These are phyloP conservation scores for Sugiyamaella pinicola DNA, from an alignment of 1,139 yeast genomes.

Conservation along the genomic window DNA sequence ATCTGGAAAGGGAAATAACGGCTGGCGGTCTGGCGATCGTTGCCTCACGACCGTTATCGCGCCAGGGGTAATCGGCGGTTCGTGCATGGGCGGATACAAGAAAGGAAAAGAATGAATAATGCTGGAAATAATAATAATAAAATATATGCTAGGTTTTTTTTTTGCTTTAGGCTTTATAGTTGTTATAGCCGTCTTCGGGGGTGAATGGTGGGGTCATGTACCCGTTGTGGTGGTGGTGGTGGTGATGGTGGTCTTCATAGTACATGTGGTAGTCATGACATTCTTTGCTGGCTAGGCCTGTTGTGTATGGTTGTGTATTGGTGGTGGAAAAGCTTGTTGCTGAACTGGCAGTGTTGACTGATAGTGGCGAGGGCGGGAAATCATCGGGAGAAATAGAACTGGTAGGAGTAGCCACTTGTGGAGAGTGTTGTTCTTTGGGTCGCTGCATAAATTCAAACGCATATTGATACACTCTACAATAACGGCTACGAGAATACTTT, in stretches of 20 bases:
- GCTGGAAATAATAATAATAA: constrained; percentile 5
- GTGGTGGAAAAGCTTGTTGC: background rate
- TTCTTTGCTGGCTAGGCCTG: constrained; percentile 6
- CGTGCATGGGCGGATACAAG: no score
- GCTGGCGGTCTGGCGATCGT: constrained; percentile 9
- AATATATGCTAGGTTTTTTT: background rate
- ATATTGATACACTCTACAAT: constrained; percentile 29
- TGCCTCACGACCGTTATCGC: constrained; percentile 4
- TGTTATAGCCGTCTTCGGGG: constrained; percentile 22
- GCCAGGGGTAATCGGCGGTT: constrained; percentile 17
- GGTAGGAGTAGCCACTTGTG: constrained; percentile 12
- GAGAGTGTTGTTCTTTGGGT: background rate
- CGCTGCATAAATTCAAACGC: constrained; percentile 21
- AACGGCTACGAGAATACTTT: constrained; percentile 36
- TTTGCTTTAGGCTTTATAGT: background rate
- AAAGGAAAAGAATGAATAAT: background rate
- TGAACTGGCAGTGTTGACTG: constrained; percentile 11
- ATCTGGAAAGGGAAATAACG: constrained; percentile 11
- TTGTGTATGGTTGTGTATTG: constrained; percentile 7
- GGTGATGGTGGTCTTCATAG: constrained; percentile 6
- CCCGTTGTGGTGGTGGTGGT: background rate
- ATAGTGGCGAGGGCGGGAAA: constrained; percentile 17
- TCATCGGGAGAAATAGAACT: constrained; percentile 7
- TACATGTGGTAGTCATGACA: background rate
- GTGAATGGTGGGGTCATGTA: constrained; percentile 33